Percentiles rank a stretch among this genome's conserved stretches.
These are phyloP conservation scores for Penicillium macrosclerotiorum DNA, from an alignment of 495 filamentous ascomycete genomes.

Conservation along the genomic window DNA sequence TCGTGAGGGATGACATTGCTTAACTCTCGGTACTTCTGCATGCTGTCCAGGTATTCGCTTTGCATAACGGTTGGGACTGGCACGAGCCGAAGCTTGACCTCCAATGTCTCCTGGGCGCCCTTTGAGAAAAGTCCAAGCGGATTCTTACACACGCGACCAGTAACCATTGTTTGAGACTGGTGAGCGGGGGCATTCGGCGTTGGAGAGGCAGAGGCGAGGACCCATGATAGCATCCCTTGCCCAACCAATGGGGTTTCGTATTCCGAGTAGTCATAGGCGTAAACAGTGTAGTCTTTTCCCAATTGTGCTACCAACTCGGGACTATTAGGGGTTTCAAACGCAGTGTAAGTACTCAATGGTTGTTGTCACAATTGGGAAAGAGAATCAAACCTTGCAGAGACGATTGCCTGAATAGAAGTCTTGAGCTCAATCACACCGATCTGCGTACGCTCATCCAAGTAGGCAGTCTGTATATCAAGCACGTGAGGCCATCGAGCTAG, in stretches of 20 bases:
- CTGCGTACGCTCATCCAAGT: conserved; percentile 70
- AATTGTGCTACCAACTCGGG: conserved; percentile 83
- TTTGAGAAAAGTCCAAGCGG: conserved; percentile 78
- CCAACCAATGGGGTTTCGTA: conserved; percentile 89
- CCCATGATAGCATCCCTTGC: conserved; percentile 92
- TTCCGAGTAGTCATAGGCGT: conserved; percentile 96
- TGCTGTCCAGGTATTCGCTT: conserved; percentile 63
- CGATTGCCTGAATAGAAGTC: conserved; percentile 86
- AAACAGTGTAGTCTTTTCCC: conserved; percentile 91
- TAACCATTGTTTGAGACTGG: conserved; percentile 73
- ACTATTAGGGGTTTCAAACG: conserved; percentile 51
- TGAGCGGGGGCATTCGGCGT: conserved; percentile 54
- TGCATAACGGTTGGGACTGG: conserved; percentile 75
- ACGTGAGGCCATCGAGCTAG: conserved; percentile 84
- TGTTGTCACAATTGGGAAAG: not conserved
- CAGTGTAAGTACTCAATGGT: conserved; percentile 19
- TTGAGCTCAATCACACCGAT: conserved; percentile 90
- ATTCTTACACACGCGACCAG: conserved; percentile 86
- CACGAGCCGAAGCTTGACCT: conserved; percentile 87
- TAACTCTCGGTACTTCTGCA: conserved; percentile 59
- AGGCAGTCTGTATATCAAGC: conserved; percentile 74
- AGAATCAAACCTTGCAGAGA: conserved; percentile 58
- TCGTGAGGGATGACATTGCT: conserved; percentile 60
- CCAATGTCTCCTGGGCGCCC: conserved; percentile 82
- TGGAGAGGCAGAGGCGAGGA: conserved; percentile 61